A percentile compares a stretch with the other conserved stretches of the same genome.
These are phyloP conservation scores for Amniculicola lignicola DNA, from an alignment of 495 filamentous ascomycete species.

Conservation along the genomic window DNA sequence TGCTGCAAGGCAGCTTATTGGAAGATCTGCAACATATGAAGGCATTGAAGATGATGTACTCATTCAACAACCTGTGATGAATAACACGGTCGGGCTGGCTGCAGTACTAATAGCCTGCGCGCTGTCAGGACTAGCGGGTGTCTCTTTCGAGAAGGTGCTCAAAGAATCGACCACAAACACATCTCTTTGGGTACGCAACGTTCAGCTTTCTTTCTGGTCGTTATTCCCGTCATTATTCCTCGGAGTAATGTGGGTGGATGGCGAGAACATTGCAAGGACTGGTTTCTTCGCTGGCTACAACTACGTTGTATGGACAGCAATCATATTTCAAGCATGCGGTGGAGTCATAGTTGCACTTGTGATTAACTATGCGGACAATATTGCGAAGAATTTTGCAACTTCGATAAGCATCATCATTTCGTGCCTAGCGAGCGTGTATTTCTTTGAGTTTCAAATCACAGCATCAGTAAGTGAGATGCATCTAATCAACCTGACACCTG, in stretches of 20 bases:
- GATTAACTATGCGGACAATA: slow-evolving; percentile 83
- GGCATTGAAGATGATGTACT: slow-evolving; percentile 82
- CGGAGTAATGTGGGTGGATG: slow-evolving; percentile 83
- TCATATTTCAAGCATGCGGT: slow-evolving; percentile 75
- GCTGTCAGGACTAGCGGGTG: slow-evolving; percentile 78
- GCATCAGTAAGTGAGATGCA: slow-evolving; percentile 56
- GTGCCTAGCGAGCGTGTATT: slow-evolving; percentile 75
- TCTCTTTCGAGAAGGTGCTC: slow-evolving; percentile 93
- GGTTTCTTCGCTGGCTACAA: slow-evolving; percentile 96
- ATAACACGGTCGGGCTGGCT: slow-evolving; percentile 69
- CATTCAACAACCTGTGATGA: slow-evolving; percentile 62
- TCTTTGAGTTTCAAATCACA: slow-evolving; percentile 77
- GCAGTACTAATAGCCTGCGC: slow-evolving; percentile 72
- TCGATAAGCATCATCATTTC: slow-evolving; percentile 85
- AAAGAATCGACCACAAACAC: slow-evolving; percentile 66
- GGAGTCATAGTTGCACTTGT: slow-evolving; percentile 80
- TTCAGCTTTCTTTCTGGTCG: slow-evolving; percentile 90
- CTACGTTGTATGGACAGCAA: slow-evolving; percentile 80
- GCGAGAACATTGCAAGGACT: slow-evolving; percentile 71
- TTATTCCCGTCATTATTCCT: slow-evolving; percentile 82
- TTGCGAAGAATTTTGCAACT: slow-evolving; percentile 87
- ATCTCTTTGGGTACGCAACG: slow-evolving; percentile 82
- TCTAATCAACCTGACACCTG: not conserved
- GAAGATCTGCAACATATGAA: slow-evolving; percentile 92
- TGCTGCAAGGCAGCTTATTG: slow-evolving; percentile 50